Base-by-base conservation (phyloP, 441 rosid species). In the Macaranga tanarius region DNA sequence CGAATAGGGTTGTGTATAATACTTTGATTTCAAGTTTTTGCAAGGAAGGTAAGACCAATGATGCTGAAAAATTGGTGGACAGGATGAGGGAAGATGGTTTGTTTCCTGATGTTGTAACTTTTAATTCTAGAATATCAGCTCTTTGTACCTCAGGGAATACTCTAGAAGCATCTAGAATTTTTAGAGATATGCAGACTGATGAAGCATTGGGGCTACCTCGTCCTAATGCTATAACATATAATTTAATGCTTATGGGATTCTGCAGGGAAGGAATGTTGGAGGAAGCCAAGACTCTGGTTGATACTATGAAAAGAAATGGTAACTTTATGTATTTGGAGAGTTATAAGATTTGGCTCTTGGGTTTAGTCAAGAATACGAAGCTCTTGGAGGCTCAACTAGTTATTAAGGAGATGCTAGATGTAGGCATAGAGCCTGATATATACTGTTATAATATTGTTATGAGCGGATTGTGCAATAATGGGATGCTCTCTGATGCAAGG, bases 191-290 rank as follows among this genome's bases (percentile, higher is more conserved):
- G 97, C 91, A 89, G 76, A 63, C 84, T 16, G 97, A 88, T 80
- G 86, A 85, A 72, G 86, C 77, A 47, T 65, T 89, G 73, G 97
- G 98, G 80, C 80, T 95, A 76, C 98, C 99, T 73, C 87, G 74
- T 73, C 99, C 98, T 20, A 90, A 88, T 81, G 31, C 68, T 54
- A 73, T 90, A 73, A 91, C 96, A 0, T 91, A 90, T 75, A 91
- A 95, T 79, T 81, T 92, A 82, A 86, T 95, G 92, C 84, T 95
- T n/a, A 78, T 84, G 71, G 99, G 97, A 31, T 95, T 95, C 74
- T 92, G 84, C 73, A 85, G 84, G 82, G 86, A 84, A 82, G 96
- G 93, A 60, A 85, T 92, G 92, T 79, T 89, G 81, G 97, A 87
- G 62, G 98, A 92, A 51, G 98, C 98, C 50, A 86, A 84, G 77